Evolutionary conservation across 805 yeast species (phyloP), one percentile per base, ranked within the genome.

Genomic region (Ogataea trehaloabstinens): DNA sequence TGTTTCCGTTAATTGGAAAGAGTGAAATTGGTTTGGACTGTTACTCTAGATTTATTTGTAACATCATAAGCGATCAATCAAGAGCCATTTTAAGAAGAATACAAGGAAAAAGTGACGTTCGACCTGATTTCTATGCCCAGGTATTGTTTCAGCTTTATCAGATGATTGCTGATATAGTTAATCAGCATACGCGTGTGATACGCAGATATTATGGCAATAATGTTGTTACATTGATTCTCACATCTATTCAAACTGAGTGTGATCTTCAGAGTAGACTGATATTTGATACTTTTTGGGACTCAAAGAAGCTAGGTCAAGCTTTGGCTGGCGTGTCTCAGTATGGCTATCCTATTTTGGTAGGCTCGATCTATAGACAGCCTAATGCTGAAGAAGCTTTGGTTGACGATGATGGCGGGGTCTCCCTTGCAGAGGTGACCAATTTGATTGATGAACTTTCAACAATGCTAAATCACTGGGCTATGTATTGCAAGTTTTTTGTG

Each of bases 251-350:
- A 61, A 68, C 76, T 35, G 99, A 93, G 56, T 82, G 93, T 21
- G 99, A 93, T 56, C 71, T 90, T n/a, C 99, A 93, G 56, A 82
- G 91, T 19, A 95, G 95, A 1, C 68, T 93, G 31, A 85, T 93
- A 4, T 70, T 85, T 38, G 98, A 91, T 59, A 85, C 93, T 0
- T 87, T 86, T 53, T 76, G 81, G 66, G 97, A 90, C 50, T 73
- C 77, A 20, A 73, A 86, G 46, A 69, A 80, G 19, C 53, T 89
- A 4, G 80, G 73, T 20, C 70, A 75, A 43, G 56, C 73, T 6
- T 49, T 85, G 18, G 70, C 71, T 39, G 86, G 81, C 18, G 69
- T 83, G 34, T 64, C 68, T 17, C 56, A 66, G 16, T 85, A 86
- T 56, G 66, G 68, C 21, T 80, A 70, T 52, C 80, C 80, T 6